phyloP scores from a whole-genome alignment of 306 rosid genomes.

The Prinsepia uniflora region DNA sequence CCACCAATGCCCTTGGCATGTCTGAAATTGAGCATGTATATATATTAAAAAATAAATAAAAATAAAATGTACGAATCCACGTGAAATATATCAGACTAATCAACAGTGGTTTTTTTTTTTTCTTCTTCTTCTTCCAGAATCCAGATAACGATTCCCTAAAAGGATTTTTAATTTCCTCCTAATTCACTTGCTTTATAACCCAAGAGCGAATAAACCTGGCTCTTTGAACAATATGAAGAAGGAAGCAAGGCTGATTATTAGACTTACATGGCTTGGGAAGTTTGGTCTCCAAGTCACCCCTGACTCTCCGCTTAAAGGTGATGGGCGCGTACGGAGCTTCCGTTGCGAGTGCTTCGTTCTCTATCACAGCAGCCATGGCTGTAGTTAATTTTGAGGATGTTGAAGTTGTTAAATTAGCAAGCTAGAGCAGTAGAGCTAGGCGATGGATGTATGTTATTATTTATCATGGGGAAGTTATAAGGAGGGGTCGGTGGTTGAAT shows the following conservation, averaged over 20 bases:
- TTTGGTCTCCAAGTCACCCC: constrained; percentile 60
- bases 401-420: neutral
- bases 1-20: constrained; percentile 62
- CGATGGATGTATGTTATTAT: neutral
- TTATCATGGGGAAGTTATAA: neutral
- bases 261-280: constrained; percentile 70
- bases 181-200: too few relatives aligned
- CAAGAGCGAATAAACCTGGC: too few relatives aligned
- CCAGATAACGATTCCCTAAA: too few relatives aligned
- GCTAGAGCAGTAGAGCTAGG: neutral
- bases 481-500: neutral
- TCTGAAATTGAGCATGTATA: constrained; percentile 28
- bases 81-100: too few relatives aligned
- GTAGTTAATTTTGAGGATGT: too few relatives aligned
- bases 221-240: too few relatives aligned
- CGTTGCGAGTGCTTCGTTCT: constrained; percentile 52
- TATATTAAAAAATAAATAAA: neutral
- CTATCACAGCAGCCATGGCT: constrained; percentile 38
- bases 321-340: constrained; percentile 58
- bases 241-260: too few relatives aligned
- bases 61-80: too few relatives aligned
- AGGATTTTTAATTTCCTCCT: too few relatives aligned
- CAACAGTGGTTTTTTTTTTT: too few relatives aligned
- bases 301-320: constrained; percentile 57
- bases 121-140: too few relatives aligned